Conservation (phyloP, 208 protist species). For the Trichomonas gallinae region DNA sequence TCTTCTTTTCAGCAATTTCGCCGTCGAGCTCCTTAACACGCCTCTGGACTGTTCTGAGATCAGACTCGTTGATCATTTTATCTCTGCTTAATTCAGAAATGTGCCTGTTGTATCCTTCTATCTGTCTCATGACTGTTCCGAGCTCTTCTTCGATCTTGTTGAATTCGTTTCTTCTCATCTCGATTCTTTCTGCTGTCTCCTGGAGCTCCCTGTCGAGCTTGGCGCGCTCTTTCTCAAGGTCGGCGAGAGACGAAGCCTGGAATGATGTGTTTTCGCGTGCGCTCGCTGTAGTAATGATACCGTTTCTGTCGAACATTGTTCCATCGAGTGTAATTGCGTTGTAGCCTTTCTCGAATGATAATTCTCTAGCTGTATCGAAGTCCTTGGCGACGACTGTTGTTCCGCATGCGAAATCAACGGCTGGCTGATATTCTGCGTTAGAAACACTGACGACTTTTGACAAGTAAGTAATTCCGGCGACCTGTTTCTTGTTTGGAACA, state of each 20-base stretch:
- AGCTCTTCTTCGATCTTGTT: background rate
- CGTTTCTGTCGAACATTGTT: constrained; percentile 33
- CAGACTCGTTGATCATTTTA: background rate
- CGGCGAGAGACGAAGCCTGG: background rate
- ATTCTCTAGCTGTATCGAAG: constrained; percentile 26
- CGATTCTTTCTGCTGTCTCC: background rate
- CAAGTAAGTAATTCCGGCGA: background rate
- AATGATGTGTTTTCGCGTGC: background rate
- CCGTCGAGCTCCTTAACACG: background rate
- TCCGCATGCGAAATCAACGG: constrained; percentile 35
- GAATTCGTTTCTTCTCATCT: background rate
- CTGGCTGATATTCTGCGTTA: background rate
- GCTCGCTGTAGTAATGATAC: constrained; percentile 38
- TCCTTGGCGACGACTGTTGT: constrained; percentile 29
- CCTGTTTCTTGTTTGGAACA: background rate
- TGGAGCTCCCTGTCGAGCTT: constrained; percentile 1
- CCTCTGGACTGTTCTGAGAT: background rate
- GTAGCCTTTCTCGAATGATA: constrained; percentile 5
- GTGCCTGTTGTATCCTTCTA: background rate
- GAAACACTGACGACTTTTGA: background rate
- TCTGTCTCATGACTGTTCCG: background rate
- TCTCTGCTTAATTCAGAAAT: background rate
- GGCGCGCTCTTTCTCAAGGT: background rate
- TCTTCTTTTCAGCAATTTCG: background rate
- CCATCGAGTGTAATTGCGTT: constrained; percentile 36